These are phyloP conservation scores for Glaciozyma antarctica DNA, from an alignment of 768 basidiomycete species.

Conservation along the genomic window DNA sequence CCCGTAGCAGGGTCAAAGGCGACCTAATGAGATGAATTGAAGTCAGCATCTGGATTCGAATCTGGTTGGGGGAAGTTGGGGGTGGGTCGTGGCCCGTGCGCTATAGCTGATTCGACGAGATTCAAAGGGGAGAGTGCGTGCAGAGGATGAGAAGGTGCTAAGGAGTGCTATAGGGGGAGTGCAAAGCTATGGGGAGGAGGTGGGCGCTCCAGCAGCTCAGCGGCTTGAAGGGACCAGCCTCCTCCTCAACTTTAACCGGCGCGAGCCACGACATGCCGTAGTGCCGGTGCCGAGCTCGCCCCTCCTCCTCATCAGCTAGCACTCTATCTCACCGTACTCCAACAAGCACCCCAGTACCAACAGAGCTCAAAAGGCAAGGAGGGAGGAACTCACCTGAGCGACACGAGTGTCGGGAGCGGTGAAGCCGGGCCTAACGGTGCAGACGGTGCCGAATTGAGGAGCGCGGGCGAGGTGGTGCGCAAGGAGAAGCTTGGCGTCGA, in stretches of 20 bases:
- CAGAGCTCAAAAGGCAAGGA: background rate
- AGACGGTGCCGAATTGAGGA: conserved; percentile 57
- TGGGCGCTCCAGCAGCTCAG: no score
- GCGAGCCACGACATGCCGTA: no score
- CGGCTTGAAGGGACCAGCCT: no score
- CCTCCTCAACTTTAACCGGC: no score
- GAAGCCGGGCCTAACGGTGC: conserved; percentile 50
- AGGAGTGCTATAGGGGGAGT: no score
- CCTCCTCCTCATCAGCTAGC: no score
- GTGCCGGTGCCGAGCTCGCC: no score
- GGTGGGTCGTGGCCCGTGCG: background rate
- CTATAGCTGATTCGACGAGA: background rate
- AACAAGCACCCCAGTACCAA: background rate
- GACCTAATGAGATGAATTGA: conserved; percentile 43
- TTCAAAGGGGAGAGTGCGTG: no score
- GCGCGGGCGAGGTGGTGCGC: conserved; percentile 95
- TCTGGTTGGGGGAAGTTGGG: background rate
- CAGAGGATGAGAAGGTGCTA: no score
- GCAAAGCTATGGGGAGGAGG: no score
- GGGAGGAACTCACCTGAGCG: conserved; percentile 45
- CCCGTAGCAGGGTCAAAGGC: conserved; percentile 68
- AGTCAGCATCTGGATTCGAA: background rate
- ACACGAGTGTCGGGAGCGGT: conserved; percentile 61
- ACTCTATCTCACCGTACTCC: background rate
- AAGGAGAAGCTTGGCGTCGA: conserved; percentile 83